These are phyloP conservation scores for Ormosia emarginata DNA, from an alignment of 306 rosid species.

Conservation along the genomic window DNA sequence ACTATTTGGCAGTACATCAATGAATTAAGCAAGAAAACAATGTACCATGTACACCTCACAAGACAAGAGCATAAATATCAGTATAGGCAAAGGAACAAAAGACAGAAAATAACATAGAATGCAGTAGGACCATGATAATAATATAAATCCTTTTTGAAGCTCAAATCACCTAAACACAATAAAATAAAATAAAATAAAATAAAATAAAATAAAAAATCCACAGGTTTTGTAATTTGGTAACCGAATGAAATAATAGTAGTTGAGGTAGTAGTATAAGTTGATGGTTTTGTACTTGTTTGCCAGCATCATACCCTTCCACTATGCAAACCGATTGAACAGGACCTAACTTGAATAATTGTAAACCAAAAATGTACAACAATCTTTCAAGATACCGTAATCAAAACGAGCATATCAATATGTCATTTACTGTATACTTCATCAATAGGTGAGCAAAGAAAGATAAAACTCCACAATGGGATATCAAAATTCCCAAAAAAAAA, in stretches of 20 bases:
- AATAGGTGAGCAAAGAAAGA: neutral
- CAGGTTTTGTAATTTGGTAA: neutral
- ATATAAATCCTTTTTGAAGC: neutral
- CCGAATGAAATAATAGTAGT: neutral
- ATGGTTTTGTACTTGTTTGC: conserved; percentile 64
- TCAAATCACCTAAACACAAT: neutral
- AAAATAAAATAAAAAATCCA: neutral
- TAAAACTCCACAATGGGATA: neutral
- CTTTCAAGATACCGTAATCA: neutral
- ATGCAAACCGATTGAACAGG: conserved; percentile 62
- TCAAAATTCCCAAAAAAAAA: neutral
- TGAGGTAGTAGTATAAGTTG: neutral
- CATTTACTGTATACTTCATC: neutral
- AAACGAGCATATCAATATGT: neutral
- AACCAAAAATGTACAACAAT: conserved; percentile 11
- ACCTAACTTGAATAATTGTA: conserved; percentile 66
- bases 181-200: neutral
- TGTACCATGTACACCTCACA: neutral
- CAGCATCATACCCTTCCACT: conserved; percentile 40
- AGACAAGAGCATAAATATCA: conserved; percentile 2
- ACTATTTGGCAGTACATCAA: conserved; percentile 12
- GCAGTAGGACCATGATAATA: neutral
- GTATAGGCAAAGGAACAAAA: neutral
- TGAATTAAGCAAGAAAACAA: neutral
- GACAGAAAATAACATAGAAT: neutral